Percentiles rank a stretch among this genome's conserved stretches.
Evolutionary conservation across 805 yeast species (phyloP).

Genomic region (Grigorovia transvaalensis): DNA sequence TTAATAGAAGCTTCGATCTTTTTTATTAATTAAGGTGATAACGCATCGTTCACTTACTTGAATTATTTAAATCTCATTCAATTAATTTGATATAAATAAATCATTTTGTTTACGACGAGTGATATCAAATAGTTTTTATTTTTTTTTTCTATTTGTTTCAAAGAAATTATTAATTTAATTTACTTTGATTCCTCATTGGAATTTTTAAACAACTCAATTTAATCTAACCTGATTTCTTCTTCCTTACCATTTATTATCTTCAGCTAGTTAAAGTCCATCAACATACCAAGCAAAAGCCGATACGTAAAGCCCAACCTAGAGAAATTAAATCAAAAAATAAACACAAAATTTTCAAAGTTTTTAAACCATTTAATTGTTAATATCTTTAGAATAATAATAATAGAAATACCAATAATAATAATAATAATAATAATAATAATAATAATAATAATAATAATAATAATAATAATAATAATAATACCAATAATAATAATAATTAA

Average conservation of each 20-base stretch:
- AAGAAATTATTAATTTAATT: background rate
- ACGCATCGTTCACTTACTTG: background rate
- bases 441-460: conserved; percentile 1
- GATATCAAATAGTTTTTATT: background rate
- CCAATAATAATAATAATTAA: conserved; percentile 2
- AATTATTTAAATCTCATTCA: too few species aligned
- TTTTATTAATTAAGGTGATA: background rate
- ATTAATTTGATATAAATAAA: too few species aligned
- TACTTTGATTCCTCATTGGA: background rate
- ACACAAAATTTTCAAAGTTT: background rate
- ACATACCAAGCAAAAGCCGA: too few species aligned
- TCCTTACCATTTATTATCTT: too few species aligned
- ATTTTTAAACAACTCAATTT: background rate
- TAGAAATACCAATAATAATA: too few species aligned
- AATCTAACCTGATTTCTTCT: background rate
- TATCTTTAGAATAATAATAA: too few species aligned
- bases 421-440: too few species aligned
- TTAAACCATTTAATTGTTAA: background rate
- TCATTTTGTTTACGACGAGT: background rate
- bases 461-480: too few species aligned
- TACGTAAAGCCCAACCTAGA: background rate
- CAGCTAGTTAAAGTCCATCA: background rate
- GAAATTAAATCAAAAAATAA: too few species aligned
- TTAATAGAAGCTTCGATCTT: background rate
- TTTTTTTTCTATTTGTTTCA: background rate